phyloP scores from a whole-genome alignment of 2,329 filamentous ascomycete genomes.

The Verticillium tricorpus region DNA sequence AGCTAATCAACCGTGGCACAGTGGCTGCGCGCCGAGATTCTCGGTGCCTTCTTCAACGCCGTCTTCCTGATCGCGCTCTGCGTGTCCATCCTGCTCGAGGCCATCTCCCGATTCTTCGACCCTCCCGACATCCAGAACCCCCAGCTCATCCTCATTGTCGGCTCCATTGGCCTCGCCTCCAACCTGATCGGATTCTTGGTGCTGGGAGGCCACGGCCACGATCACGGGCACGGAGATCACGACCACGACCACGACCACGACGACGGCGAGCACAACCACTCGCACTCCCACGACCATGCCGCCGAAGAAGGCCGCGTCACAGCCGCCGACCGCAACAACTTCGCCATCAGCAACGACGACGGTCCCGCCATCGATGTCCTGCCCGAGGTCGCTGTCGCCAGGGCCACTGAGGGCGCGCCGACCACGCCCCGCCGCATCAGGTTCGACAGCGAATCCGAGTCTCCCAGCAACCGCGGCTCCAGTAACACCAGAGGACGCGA shows the following conservation, averaged over 20 bases:
- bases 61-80: constrained; percentile 96
- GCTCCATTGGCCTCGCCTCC: constrained; percentile 77
- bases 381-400: constrained; percentile 46
- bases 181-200: constrained; percentile 87
- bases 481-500: constrained; percentile 32
- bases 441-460: constrained; percentile 28
- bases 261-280: constrained; percentile 22
- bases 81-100: constrained; percentile 93
- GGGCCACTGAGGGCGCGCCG: constrained; percentile 30
- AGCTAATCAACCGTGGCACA: constrained; percentile 26
- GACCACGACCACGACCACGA: constrained; percentile 24
- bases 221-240: constrained; percentile 47
- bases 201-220: constrained; percentile 89
- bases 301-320: constrained; percentile 50
- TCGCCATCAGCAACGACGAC: constrained; percentile 47
- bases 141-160: constrained; percentile 83
- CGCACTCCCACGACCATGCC: constrained; percentile 29
- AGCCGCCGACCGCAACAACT: constrained; percentile 23
- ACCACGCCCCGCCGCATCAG: constrained; percentile 34
- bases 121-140: constrained; percentile 84
- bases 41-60: constrained; percentile 94
- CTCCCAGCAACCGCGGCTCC: constrained; percentile 23
- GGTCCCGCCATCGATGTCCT: constrained; percentile 56
- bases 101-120: constrained; percentile 85
- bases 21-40: constrained; percentile 96